Conservation (phyloP, 495 filamentous ascomycete genomes). For the Penicillium dipodomyicola region DNA sequence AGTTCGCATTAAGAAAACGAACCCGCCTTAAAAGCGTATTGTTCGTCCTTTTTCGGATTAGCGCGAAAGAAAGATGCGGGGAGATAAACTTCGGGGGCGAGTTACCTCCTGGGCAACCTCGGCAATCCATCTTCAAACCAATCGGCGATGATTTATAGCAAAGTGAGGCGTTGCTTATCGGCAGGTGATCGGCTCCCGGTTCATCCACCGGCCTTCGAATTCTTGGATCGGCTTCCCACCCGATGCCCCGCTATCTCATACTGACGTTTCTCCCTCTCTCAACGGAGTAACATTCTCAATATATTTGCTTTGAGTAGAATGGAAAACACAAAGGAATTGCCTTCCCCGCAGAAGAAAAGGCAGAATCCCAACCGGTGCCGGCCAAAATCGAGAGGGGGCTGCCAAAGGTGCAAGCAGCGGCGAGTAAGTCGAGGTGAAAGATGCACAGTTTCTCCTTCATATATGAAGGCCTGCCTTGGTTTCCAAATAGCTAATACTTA, state of each 20-base stretch:
- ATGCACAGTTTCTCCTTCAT: constrained; percentile 7
- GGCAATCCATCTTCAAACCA: background rate
- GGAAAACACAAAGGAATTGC: background rate
- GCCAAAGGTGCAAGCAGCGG: constrained; percentile 28
- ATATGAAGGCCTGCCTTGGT: background rate
- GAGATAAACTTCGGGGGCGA: background rate
- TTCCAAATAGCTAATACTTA: constrained; percentile 7
- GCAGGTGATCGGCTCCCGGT: constrained; percentile 13
- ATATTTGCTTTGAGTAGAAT: background rate
- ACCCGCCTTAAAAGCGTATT: background rate
- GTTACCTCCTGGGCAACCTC: background rate
- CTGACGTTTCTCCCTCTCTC: background rate
- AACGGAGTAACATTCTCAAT: background rate
- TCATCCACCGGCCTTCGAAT: background rate
- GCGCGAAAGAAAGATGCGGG: background rate
- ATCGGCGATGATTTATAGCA: background rate
- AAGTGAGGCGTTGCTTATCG: background rate
- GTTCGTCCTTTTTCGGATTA: constrained; percentile 1
- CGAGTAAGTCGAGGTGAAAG: constrained; percentile 25
- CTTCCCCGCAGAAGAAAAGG: constrained; percentile 13
- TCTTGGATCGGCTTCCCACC: constrained; percentile 5
- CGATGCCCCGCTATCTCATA: background rate
- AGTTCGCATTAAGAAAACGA: background rate
- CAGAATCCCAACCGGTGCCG: constrained; percentile 28
- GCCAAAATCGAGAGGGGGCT: constrained; percentile 29